Evolutionary conservation across 805 yeast species (phyloP).

Genomic region (Pichia rugopelliculosa): DNA sequence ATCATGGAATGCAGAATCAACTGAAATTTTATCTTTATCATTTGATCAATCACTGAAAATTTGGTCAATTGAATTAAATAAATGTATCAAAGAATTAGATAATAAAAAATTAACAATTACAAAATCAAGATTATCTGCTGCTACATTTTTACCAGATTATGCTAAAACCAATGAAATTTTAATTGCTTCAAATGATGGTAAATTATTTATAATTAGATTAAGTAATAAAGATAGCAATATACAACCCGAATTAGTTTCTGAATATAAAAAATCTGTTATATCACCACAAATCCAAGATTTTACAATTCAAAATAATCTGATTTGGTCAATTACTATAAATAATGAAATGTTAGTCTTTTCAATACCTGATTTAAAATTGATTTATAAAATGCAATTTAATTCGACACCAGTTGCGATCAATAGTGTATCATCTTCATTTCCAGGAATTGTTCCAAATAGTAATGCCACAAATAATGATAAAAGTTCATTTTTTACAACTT

Average conservation of each 20-base stretch:
- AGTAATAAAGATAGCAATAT: not conserved
- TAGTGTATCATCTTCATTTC: constrained; percentile 5
- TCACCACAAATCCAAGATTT: constrained; percentile 14
- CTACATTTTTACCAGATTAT: constrained; percentile 10
- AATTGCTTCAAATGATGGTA: constrained; percentile 14
- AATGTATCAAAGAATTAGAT: constrained; percentile 6
- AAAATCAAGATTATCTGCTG: constrained; percentile 11
- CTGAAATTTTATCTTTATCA: constrained; percentile 60
- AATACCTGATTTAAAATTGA: constrained; percentile 8
- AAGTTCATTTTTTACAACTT: no score
- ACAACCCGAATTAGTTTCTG: not conserved
- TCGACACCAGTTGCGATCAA: constrained; percentile 10
- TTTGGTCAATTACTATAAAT: constrained; percentile 11
- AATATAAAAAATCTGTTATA: constrained; percentile 4
- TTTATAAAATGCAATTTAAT: constrained; percentile 6
- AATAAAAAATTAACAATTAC: not conserved
- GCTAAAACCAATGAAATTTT: constrained; percentile 5
- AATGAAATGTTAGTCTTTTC: constrained; percentile 10
- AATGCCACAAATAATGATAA: no score
- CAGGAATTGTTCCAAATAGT: not conserved
- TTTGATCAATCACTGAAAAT: constrained; percentile 63
- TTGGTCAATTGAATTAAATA: constrained; percentile 13
- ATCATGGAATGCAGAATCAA: constrained; percentile 71
- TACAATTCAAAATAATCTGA: constrained; percentile 8
- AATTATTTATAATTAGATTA: constrained; percentile 6